Evolutionary conservation across 495 filamentous ascomycete species (phyloP).

Genomic region (Podospora bellae-mahoneyi): DNA sequence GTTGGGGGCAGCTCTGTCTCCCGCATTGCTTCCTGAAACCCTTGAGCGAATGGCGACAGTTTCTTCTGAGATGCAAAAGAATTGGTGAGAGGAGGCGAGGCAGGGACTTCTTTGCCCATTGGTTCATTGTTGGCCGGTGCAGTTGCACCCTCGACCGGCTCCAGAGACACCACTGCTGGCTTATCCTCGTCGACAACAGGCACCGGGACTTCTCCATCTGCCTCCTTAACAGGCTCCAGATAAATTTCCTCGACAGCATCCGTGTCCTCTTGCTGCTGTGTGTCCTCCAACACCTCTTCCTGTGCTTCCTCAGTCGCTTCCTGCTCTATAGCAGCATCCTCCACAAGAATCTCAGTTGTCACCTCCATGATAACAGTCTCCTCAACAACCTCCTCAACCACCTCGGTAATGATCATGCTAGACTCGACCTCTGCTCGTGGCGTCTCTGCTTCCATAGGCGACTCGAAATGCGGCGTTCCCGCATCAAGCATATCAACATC

Average conservation of each 20-base stretch:
- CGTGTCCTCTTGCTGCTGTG: background rate
- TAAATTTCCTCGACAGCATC: background rate
- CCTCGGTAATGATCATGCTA: slow-evolving; percentile 1
- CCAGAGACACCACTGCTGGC: background rate
- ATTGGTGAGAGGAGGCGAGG: background rate
- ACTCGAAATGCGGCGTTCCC: background rate
- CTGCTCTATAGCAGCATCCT: background rate
- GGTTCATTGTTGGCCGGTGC: background rate
- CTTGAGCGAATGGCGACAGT: background rate
- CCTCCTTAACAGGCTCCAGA: background rate
- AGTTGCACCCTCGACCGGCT: background rate
- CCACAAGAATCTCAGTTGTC: background rate
- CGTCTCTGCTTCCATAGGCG: background rate
- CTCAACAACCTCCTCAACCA: background rate
- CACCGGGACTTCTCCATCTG: background rate
- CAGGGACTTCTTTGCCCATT: background rate
- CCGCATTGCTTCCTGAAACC: background rate
- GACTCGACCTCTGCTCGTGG: background rate
- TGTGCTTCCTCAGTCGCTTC: background rate
- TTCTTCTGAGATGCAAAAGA: slow-evolving; percentile 6
- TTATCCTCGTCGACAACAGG: background rate
- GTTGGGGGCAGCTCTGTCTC: slow-evolving; percentile 6
- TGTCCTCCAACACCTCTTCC: background rate
- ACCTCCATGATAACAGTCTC: background rate
- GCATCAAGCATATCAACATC: slow-evolving; percentile 19